A percentile compares a stretch with the other conserved stretches of the same genome.
These are phyloP conservation scores for Fusarium veterinarium DNA, from an alignment of 2,329 filamentous ascomycete genomes.

Conservation along the genomic window DNA sequence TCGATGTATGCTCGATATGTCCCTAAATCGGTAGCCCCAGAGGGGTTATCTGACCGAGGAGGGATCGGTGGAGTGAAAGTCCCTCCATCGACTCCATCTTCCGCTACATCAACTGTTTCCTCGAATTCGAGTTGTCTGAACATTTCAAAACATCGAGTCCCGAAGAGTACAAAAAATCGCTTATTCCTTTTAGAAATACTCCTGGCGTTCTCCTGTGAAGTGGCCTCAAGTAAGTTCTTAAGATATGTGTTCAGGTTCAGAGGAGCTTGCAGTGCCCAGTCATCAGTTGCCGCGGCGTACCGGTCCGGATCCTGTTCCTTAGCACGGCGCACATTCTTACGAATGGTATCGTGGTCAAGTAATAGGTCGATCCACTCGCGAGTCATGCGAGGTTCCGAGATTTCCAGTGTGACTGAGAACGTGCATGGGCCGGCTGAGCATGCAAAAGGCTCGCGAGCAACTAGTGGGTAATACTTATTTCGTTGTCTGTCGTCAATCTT, in stretches of 20 bases:
- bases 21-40: conserved; percentile 51
- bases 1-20: conserved; percentile 62
- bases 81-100: conserved; percentile 55
- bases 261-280: conserved; percentile 56
- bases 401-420: conserved; percentile 58
- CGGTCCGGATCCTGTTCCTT: conserved; percentile 60
- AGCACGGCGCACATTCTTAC: conserved; percentile 53
- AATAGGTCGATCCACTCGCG: conserved; percentile 57
- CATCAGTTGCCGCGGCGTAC: conserved; percentile 57
- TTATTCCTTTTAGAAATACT: conserved; percentile 69
- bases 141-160: conserved; percentile 60
- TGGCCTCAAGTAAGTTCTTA: conserved; percentile 58
- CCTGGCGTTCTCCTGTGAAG: conserved; percentile 50
- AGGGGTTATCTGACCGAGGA: conserved; percentile 49
- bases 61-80: conserved; percentile 51
- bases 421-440: conserved; percentile 58
- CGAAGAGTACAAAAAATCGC: conserved; percentile 65
- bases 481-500: conserved; percentile 39
- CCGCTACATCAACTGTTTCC: conserved; percentile 52
- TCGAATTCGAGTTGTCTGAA: conserved; percentile 63
- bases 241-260: conserved; percentile 63
- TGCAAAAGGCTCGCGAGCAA: conserved; percentile 52
- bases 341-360: conserved; percentile 58
- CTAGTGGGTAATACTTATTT: conserved; percentile 54
- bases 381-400: conserved; percentile 61